Conservation (phyloP, 23 red algal species). For the Porphyridium purpureum region DNA sequence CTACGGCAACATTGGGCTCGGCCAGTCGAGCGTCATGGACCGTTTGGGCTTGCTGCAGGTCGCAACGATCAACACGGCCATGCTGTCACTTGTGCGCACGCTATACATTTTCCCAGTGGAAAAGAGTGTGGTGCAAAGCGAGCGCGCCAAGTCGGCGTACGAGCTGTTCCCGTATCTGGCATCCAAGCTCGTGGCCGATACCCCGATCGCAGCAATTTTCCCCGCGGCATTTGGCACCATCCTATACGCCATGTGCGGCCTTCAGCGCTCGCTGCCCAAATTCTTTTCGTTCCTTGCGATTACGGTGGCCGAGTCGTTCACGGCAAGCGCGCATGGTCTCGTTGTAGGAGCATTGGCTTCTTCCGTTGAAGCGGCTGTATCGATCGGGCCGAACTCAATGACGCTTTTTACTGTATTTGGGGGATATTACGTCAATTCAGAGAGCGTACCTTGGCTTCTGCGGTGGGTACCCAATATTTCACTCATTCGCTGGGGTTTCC, state of each 20-base stretch:
- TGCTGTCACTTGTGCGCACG: slow-evolving; percentile 71
- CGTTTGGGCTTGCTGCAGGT: slow-evolving; percentile 85
- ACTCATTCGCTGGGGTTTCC: slow-evolving; percentile 63
- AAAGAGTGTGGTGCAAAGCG: slow-evolving; percentile 43
- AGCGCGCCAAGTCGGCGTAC: slow-evolving; percentile 72
- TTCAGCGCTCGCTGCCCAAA: slow-evolving; percentile 6
- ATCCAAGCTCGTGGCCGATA: slow-evolving; percentile 71
- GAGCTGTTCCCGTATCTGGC: slow-evolving; percentile 52
- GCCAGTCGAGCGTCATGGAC: slow-evolving; percentile 39
- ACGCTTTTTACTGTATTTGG: slow-evolving; percentile 80
- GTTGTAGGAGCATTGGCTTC: slow-evolving; percentile 51
- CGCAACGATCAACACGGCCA: slow-evolving; percentile 62
- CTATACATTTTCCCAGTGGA: slow-evolving; percentile 67
- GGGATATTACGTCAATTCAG: slow-evolving; percentile 43
- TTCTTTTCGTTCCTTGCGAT: slow-evolving; percentile 2
- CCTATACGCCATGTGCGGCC: slow-evolving; percentile 61
- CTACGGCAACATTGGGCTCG: slow-evolving; percentile 62
- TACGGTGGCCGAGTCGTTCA: slow-evolving; percentile 37
- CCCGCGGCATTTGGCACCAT: slow-evolving; percentile 56
- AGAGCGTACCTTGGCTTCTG: slow-evolving; percentile 36
- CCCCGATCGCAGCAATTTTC: slow-evolving; percentile 55
- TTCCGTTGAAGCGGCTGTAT: slow-evolving; percentile 54
- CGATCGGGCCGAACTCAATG: slow-evolving; percentile 61
- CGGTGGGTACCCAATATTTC: slow-evolving; percentile 56
- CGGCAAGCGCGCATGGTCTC: slow-evolving; percentile 53